Evolutionary conservation across 2,329 filamentous ascomycete species (phyloP), one percentile per base, ranked within the genome.

Genomic region (Coniella lustricola): DNA sequence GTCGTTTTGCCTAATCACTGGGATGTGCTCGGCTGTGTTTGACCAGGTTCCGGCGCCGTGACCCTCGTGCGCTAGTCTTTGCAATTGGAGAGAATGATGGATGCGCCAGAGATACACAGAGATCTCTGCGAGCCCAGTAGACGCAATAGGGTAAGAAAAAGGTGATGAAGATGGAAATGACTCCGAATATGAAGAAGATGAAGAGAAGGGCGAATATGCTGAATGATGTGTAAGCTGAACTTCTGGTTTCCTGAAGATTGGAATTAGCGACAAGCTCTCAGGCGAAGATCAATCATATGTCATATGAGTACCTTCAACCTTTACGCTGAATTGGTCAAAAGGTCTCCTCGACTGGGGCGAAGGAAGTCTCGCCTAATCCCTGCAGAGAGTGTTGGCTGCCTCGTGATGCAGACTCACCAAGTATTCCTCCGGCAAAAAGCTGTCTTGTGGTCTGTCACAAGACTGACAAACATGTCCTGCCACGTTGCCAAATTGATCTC

Each of bases 111-210:
- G 25, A 42, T 17, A n/a, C n/a, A 16, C 31, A 42, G 9, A 32
- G 25, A 16, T 17, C 22, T 32, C 10, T 31, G 7, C 39, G 16
- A 16, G 3, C 17, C 9, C 10, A 22, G 16, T 42, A 42, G n/a
- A 42, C 14, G 14, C 25, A 42, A 12, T 42, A 17, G n/a, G 39
- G 39, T 4, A 42, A 16, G 3, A 42, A 12, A 32, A 31, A 42
- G 7, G 39, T 51, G 48, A 14, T 5, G 33, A 12, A 56, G 48
- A 41, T 14, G 54, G 38, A 41, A 4, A 31, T 17, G 9, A 41
- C n/a, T 25, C 38, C 38, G 18, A 41, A 41, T 8, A 12, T 31
- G 38, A 18, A 41, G 38, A 41, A n/a, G n/a, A n/a, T 41, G 12
- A 41, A 17, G 18, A 41, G 38, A 12, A 41, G 38, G 22, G 38